A percentile compares a stretch with the other conserved stretches of the same genome.
Evolutionary conservation across 1,284 basidiomycete species (phyloP).

Genomic region (Ustilago sp.): DNA sequence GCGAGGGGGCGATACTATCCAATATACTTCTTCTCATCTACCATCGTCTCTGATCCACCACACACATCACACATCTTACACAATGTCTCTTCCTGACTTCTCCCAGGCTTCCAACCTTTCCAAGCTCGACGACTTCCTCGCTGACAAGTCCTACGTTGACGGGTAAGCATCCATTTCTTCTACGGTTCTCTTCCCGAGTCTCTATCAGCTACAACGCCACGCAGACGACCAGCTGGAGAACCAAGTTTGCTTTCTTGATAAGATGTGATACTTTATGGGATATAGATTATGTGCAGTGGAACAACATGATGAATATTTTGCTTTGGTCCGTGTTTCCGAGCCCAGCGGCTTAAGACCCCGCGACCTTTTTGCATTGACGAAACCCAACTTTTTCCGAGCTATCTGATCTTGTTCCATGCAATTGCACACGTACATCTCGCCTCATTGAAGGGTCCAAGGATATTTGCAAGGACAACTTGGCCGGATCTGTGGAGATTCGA

Average conservation of each 20-base stretch:
- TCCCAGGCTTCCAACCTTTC: constrained; percentile 57
- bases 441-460: background rate
- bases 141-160: constrained; percentile 67
- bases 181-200: constrained; percentile 6
- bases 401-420: constrained; percentile 55
- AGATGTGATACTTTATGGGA: background rate
- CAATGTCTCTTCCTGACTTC: constrained; percentile 69
- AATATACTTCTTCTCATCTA: background rate
- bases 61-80: constrained; percentile 26
- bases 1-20: background rate
- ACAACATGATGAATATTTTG: constrained; percentile 64
- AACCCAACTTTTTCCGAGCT: constrained; percentile 64
- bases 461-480: background rate
- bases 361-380: constrained; percentile 69
- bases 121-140: constrained; percentile 63
- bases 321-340: constrained; percentile 71
- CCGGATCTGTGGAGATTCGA: constrained; percentile 3
- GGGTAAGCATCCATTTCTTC: constrained; percentile 57
- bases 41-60: constrained; percentile 20
- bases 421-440: background rate
- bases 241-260: background rate
- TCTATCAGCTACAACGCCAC: constrained; percentile 11
- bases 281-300: constrained; percentile 7
- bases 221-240: background rate
- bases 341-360: constrained; percentile 70